Evolutionary conservation across 306 rosid species (phyloP).

Genomic region (Neltuma alba): DNA sequence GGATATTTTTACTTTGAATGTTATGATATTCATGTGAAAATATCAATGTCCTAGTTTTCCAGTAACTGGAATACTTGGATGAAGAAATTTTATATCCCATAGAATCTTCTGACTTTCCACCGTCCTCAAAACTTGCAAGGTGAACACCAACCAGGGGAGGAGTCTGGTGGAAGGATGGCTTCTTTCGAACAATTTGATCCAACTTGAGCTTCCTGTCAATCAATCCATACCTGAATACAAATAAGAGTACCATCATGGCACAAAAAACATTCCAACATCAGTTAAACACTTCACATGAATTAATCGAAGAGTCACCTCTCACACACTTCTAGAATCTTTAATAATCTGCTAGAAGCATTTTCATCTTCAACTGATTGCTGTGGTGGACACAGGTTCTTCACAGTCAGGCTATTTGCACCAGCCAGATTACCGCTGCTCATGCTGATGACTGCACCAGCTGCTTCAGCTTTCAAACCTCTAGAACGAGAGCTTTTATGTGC

Average conservation of each 20-base stretch:
- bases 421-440: background rate
- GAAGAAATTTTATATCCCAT: constrained; percentile 23
- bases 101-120: constrained; percentile 20
- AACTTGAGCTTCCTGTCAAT: constrained; percentile 31
- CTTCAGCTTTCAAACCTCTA: constrained; percentile 26
- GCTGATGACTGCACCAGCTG: constrained; percentile 21
- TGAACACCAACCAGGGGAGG: constrained; percentile 27
- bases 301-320: constrained; percentile 34
- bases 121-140: constrained; percentile 30
- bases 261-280: background rate
- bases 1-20: constrained; percentile 29
- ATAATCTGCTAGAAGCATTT: constrained; percentile 14
- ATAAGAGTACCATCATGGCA: background rate
- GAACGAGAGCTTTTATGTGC: constrained; percentile 21
- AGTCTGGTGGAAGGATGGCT: constrained; percentile 9
- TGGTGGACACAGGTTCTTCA: background rate
- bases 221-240: constrained; percentile 37
- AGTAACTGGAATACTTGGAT: constrained; percentile 8
- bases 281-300: background rate
- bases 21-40: constrained; percentile 27
- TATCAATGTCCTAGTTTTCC: constrained; percentile 32
- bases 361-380: constrained; percentile 19
- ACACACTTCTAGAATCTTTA: constrained; percentile 32
- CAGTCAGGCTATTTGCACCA: constrained; percentile 6
- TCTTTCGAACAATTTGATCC: constrained; percentile 16